Base-by-base conservation (phyloP, 2,329 filamentous ascomycete species). In the Hymenoscyphus repandus region DNA sequence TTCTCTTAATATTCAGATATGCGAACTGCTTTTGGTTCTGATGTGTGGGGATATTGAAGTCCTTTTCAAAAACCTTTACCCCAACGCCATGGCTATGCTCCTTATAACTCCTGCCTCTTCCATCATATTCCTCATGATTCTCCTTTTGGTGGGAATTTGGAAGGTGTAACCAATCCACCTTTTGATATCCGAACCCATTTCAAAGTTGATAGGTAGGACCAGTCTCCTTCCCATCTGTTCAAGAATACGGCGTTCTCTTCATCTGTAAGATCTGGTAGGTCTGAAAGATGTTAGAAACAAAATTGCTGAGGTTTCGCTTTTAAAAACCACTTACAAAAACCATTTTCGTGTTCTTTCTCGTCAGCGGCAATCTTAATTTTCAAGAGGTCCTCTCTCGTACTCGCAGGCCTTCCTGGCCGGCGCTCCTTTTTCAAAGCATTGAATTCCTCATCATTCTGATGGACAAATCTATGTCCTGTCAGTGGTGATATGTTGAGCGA, bases 181-280 rank as follows among this genome's bases (percentile, higher is more conserved):
- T 77, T 81, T 4, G 79, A 78, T 50, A 96, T 74, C 54, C 89
- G 83, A 54, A 90, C 76, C 77, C 91, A 97, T 53, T 83, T 81
- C 58, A 96, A 68, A 7, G 79, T 85, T 32, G 83, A 81, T 55
- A 96, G 76, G 61, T 86, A 85, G 7, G 87, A 78, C 92, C 92
- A 97, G 22, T 87, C 80, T 3, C 88, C 87, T 57, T 90, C 86
- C 89, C 90, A 97, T 18, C 76, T 74, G 56, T 81, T 77, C 37
- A 97, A 69, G 58, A 79, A 76, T 51, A 76, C 70, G 46, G 88
- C 70, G 58, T 84, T 90, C 43, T 83, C 78, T 37, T 77, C 74
- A 38, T 83, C 77, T 49, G 82, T 79, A 48, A 96, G 72, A 65
- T 96, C 88, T 0, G 92, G 91, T 37, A 95, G 69, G 53, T 81